Evolutionary conservation across 108 stramenopile species (phyloP).

Genomic region (Nitzschia sp.): DNA sequence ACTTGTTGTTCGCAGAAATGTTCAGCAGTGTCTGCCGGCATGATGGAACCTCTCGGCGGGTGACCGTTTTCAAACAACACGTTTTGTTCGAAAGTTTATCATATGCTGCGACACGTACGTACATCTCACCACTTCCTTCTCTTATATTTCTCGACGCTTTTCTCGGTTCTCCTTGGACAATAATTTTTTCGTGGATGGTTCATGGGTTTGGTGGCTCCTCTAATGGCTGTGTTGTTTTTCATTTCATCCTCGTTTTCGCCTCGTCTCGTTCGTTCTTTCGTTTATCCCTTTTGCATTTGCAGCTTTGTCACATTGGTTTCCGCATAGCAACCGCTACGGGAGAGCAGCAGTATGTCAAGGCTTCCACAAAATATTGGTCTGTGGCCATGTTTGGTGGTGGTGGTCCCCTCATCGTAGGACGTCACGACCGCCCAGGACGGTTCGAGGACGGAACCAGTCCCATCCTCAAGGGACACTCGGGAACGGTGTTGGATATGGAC

Average conservation of each 20-base stretch:
- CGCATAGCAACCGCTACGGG: constrained; percentile 94
- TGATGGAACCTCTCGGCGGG: too few species aligned
- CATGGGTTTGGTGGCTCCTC: too few species aligned
- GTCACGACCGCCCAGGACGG: constrained; percentile 86
- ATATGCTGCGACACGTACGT: too few species aligned
- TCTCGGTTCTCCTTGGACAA: too few species aligned
- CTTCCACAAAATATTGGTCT: constrained; percentile 96
- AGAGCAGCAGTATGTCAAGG: constrained; percentile 99
- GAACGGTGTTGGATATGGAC: constrained; percentile 94
- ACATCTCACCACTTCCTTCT: not conserved
- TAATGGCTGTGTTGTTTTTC: not conserved
- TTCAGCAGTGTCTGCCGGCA: too few species aligned
- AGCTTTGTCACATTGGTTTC: constrained; percentile 83
- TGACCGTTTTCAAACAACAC: too few species aligned
- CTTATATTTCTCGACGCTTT: not conserved
- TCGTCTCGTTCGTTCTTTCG: not conserved
- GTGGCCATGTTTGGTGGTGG: constrained; percentile 94
- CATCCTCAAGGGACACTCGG: constrained; percentile 89
- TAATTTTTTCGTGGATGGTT: too few species aligned
- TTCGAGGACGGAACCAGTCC: constrained; percentile 75
- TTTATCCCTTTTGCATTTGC: not conserved
- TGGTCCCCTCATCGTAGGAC: constrained; percentile 89
- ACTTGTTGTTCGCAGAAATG: too few species aligned
- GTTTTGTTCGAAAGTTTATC: too few species aligned
- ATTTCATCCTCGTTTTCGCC: not conserved